phyloP scores from a whole-genome alignment of 768 basidiomycete species.

The Holtermanniella nyarrowii region DNA sequence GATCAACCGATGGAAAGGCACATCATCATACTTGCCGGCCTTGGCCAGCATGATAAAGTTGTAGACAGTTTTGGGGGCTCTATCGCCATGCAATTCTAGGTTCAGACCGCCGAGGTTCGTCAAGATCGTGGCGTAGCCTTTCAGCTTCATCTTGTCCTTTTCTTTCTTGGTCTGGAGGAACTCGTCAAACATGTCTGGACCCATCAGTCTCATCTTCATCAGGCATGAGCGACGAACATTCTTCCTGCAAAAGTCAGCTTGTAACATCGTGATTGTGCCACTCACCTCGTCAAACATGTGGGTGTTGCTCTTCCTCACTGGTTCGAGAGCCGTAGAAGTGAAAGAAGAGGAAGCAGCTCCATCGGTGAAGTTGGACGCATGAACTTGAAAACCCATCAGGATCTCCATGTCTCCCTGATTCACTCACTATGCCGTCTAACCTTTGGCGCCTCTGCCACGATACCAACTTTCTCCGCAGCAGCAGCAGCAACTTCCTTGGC shows the following conservation, averaged over 20 bases:
- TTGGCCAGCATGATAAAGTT: constrained; percentile 92
- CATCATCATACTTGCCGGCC: constrained; percentile 79
- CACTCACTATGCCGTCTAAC: neutral
- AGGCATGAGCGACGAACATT: constrained; percentile 42
- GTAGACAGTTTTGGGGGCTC: constrained; percentile 93
- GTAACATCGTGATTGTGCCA: neutral
- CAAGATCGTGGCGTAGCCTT: constrained; percentile 90
- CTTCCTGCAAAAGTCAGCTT: constrained; percentile 52
- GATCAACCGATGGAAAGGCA: constrained; percentile 81
- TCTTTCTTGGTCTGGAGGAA: constrained; percentile 75
- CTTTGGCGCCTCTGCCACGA: constrained; percentile 16
- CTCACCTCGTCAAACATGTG: constrained; percentile 87
- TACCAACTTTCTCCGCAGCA: constrained; percentile 24
- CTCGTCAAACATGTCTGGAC: constrained; percentile 80
- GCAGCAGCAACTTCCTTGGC: neutral
- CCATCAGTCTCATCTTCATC: constrained; percentile 1
- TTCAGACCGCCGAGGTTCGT: constrained; percentile 79
- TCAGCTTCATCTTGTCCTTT: constrained; percentile 78
- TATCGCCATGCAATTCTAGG: constrained; percentile 51
- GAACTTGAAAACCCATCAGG: too few species aligned
- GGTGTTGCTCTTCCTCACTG: constrained; percentile 59
- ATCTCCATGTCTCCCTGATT: neutral
- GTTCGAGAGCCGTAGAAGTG: constrained; percentile 83
- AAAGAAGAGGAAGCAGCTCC: constrained; percentile 85
- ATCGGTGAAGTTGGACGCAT: constrained; percentile 45